Conservation (phyloP, 805 yeast species). For the Lipomyces spencermartinsiae region DNA sequence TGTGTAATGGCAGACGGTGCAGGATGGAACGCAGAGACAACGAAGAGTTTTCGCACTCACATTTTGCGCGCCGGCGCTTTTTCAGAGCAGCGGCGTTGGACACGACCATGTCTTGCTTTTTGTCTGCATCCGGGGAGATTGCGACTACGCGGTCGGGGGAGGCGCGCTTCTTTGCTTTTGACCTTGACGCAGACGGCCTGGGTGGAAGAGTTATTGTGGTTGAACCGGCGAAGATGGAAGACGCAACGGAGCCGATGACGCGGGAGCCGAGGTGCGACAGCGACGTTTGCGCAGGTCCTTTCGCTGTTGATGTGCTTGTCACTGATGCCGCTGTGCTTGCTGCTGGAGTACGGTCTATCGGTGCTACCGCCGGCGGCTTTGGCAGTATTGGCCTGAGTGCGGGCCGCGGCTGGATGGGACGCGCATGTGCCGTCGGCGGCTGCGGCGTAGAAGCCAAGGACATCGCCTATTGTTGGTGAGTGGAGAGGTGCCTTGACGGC, state of each 20-base stretch:
- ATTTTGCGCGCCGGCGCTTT: slow-evolving; percentile 34
- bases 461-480: slow-evolving; percentile 4
- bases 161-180: slow-evolving; percentile 37
- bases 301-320: neutral
- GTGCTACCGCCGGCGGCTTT: slow-evolving; percentile 30
- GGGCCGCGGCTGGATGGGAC: slow-evolving; percentile 26
- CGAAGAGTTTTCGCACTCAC: slow-evolving; percentile 25
- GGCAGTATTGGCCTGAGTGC: slow-evolving; percentile 35
- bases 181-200: slow-evolving; percentile 38
- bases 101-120: neutral
- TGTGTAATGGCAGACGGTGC: neutral
- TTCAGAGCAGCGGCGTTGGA: slow-evolving; percentile 17
- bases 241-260: slow-evolving; percentile 38
- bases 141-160: slow-evolving; percentile 36
- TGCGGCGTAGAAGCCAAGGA: slow-evolving; percentile 14
- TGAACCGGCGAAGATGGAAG: slow-evolving; percentile 37
- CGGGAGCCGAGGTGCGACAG: slow-evolving; percentile 26
- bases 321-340: neutral
- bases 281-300: slow-evolving; percentile 9
- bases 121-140: slow-evolving; percentile 12
- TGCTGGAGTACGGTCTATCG: slow-evolving; percentile 4
- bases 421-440: slow-evolving; percentile 20
- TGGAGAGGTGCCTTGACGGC: slow-evolving; percentile 12
- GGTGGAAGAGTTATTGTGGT: slow-evolving; percentile 37
- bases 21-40: neutral